phyloP scores from a whole-genome alignment of 83 land plant genomes.

The Diphasiastrum complanatum region DNA sequence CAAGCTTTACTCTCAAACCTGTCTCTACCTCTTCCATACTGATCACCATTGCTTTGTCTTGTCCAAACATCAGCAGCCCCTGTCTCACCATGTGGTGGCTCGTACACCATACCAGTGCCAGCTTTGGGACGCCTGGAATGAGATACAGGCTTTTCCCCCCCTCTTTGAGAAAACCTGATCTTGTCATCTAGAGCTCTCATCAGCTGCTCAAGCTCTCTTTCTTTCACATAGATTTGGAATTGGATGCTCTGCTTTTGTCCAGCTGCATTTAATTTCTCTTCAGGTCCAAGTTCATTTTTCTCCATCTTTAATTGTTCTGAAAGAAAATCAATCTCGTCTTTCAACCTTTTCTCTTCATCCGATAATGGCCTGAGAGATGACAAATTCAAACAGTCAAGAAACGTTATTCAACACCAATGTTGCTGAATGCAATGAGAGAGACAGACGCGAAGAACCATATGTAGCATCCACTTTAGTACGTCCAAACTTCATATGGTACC shows the following conservation, averaged over 20 bases:
- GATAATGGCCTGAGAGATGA: conserved; percentile 48
- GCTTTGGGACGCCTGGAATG: conserved; percentile 34
- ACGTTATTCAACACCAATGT: too few relatives aligned
- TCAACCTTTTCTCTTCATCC: conserved; percentile 44
- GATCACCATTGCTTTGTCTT: conserved; percentile 38
- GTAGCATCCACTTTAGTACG: too few relatives aligned
- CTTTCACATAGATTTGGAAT: conserved; percentile 26
- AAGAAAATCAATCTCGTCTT: conserved; percentile 48
- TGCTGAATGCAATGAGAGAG: too few relatives aligned
- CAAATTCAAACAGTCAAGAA: too few relatives aligned
- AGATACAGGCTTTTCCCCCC: conserved; percentile 45
- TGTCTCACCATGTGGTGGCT: not conserved
- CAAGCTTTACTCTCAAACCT: too few relatives aligned
- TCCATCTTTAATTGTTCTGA: conserved; percentile 20
- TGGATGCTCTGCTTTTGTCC: conserved; percentile 13
- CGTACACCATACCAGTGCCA: not conserved
- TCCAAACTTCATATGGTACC: too few relatives aligned
- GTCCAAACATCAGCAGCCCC: conserved; percentile 39
- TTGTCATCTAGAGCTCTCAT: conserved; percentile 52
- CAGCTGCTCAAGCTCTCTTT: conserved; percentile 46
- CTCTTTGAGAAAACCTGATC: conserved; percentile 45
- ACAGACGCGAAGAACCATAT: too few relatives aligned
- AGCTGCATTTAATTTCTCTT: not conserved
- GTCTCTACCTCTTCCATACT: too few relatives aligned
- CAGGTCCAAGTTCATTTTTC: conserved; percentile 22